Evolutionary conservation across 306 rosid genomes (phyloP).

Genomic region (Cicer bijugum): DNA sequence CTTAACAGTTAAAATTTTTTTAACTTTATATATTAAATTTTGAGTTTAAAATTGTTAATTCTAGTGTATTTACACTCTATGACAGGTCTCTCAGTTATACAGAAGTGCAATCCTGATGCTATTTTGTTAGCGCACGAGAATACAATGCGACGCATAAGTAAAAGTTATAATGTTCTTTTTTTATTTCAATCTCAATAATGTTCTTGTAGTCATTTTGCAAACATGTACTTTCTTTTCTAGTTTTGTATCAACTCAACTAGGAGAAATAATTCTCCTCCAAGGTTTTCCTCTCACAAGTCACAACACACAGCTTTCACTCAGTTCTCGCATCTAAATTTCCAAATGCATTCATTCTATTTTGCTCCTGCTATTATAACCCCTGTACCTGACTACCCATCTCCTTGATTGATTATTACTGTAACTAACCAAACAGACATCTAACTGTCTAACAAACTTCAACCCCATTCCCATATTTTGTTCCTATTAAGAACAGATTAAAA

Average conservation of each 20-base stretch:
- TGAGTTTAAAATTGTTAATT: background rate
- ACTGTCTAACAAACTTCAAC: background rate
- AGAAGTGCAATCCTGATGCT: conserved; percentile 81
- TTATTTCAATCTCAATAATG: conserved; percentile 35
- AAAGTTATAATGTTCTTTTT: conserved; percentile 55
- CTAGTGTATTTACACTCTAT: conserved; percentile 30
- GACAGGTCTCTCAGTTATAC: conserved; percentile 85
- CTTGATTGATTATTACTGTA: background rate
- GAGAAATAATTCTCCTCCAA: conserved; percentile 15
- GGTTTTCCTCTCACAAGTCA: conserved; percentile 5
- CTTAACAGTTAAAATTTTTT: conserved; percentile 6
- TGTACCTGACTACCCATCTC: background rate
- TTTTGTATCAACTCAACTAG: conserved; percentile 27
- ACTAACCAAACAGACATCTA: background rate
- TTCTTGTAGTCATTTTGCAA: conserved; percentile 17
- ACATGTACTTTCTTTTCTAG: conserved; percentile 10
- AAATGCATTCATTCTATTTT: background rate
- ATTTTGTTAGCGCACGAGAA: conserved; percentile 75
- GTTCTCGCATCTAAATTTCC: background rate
- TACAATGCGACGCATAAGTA: conserved; percentile 72
- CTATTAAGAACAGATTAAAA: background rate
- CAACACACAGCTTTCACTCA: conserved; percentile 1
- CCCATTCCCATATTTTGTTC: conserved; percentile 13
- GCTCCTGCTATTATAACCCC: background rate
- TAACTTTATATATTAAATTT: background rate